Conservation (phyloP, 805 yeast genomes). For the Candida tibetensis region DNA sequence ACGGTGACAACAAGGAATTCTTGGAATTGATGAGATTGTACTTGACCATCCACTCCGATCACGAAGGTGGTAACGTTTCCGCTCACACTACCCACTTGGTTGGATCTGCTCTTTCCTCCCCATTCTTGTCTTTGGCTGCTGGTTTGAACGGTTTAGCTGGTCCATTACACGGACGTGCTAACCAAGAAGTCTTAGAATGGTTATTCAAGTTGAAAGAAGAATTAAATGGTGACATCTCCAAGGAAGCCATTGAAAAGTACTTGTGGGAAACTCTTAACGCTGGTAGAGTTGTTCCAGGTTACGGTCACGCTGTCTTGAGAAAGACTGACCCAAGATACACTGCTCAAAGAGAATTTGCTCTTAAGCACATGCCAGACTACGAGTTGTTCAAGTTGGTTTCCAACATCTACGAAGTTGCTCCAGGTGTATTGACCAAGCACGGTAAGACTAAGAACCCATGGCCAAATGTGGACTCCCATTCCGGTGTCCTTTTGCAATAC, state of each 20-base stretch:
- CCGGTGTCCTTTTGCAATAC: constrained; percentile 76
- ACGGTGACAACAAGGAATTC: constrained; percentile 54
- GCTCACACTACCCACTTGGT: constrained; percentile 82
- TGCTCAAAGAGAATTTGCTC: constrained; percentile 70
- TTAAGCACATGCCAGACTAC: constrained; percentile 59
- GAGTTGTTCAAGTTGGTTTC: constrained; percentile 65
- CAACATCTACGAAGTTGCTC: constrained; percentile 66
- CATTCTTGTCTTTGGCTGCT: constrained; percentile 71
- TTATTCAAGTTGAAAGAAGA: constrained; percentile 61
- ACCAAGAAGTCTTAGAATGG: constrained; percentile 80
- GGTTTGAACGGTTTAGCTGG: constrained; percentile 85
- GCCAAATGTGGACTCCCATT: constrained; percentile 80
- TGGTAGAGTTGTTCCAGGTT: constrained; percentile 82
- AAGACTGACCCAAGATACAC: constrained; percentile 79
- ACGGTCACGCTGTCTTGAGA: constrained; percentile 85
- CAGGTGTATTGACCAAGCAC: constrained; percentile 69
- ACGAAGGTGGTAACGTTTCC: constrained; percentile 82
- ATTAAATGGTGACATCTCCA: constrained; percentile 58
- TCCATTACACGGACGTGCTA: constrained; percentile 82
- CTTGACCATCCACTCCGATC: constrained; percentile 75
- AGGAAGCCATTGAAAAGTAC: constrained; percentile 58
- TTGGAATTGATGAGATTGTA: constrained; percentile 69
- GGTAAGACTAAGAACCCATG: constrained; percentile 85
- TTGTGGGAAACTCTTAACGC: constrained; percentile 69
- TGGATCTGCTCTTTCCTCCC: constrained; percentile 77